Percentiles rank a stretch among this genome's conserved stretches.
phyloP scores from a whole-genome alignment of 139 green algal species.

The Desmodesmus armatus region DNA sequence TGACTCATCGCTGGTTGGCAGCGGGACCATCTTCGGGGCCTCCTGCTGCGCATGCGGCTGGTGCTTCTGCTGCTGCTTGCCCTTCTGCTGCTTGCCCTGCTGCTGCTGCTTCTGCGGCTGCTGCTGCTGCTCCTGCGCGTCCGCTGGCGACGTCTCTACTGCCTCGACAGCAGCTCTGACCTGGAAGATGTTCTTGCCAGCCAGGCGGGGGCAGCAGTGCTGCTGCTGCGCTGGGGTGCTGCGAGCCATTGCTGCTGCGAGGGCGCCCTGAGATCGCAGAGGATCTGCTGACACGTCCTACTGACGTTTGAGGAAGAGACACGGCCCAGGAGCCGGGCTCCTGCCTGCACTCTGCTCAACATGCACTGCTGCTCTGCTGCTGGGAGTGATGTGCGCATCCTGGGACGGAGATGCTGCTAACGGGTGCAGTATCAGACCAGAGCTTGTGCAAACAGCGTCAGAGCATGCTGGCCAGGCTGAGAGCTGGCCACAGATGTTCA shows the following conservation, averaged over 20 bases:
- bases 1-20: conserved; percentile 83
- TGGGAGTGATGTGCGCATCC: conserved; percentile 28
- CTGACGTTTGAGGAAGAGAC: neutral
- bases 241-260: conserved; percentile 29
- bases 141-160: conserved; percentile 12
- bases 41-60: conserved; percentile 30
- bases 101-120: conserved; percentile 31
- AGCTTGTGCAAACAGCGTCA: too few species aligned
- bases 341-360: conserved; percentile 5
- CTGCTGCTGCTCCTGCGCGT: conserved; percentile 10
- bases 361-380: conserved; percentile 1
- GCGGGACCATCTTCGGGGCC: conserved; percentile 35
- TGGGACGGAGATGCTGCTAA: too few species aligned
- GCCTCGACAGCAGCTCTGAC: conserved; percentile 38
- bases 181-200: conserved; percentile 49
- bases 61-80: conserved; percentile 8
- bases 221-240: conserved; percentile 11
- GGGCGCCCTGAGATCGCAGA: too few species aligned
- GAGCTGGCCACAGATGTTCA: too few species aligned
- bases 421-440: too few species aligned
- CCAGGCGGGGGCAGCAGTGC: conserved; percentile 10
- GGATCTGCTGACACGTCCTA: too few species aligned
- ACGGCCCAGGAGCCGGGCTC: conserved; percentile 25
- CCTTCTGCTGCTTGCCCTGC: too few species aligned
- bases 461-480: too few species aligned